These are phyloP conservation scores for Spathaspora sp. DNA, from an alignment of 1,139 yeast species.

Conservation along the genomic window DNA sequence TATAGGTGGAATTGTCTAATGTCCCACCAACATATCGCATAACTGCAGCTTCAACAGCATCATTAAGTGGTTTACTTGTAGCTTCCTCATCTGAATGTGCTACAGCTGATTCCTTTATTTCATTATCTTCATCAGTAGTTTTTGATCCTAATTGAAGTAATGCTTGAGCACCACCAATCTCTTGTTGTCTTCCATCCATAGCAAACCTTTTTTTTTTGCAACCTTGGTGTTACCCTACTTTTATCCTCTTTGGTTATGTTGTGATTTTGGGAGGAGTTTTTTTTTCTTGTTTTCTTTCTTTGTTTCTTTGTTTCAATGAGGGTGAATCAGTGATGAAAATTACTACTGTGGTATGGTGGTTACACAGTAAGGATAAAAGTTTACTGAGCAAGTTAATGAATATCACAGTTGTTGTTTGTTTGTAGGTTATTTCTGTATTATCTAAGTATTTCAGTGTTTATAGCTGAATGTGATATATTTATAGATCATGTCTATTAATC, in stretches of 20 bases:
- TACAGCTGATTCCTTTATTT: neutral
- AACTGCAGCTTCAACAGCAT: slow-evolving; percentile 73
- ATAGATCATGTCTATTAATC: too few species aligned
- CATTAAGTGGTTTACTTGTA: slow-evolving; percentile 23
- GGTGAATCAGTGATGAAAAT: neutral
- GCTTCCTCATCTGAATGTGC: slow-evolving; percentile 9
- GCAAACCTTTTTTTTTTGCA: neutral
- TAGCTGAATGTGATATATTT: too few species aligned
- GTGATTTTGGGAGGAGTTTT: neutral
- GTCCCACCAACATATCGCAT: slow-evolving; percentile 68
- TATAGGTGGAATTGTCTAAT: slow-evolving; percentile 26
- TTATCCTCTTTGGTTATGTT: neutral
- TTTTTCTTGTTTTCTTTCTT: too few species aligned
- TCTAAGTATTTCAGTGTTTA: too few species aligned
- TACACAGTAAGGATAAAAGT: neutral
- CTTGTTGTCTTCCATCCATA: slow-evolving; percentile 31
- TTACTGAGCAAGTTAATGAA: too few species aligned
- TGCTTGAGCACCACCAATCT: slow-evolving; percentile 49
- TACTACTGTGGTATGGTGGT: slow-evolving; percentile 1
- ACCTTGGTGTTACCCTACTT: slow-evolving; percentile 9
- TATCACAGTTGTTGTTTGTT: too few species aligned
- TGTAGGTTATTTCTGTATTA: too few species aligned
- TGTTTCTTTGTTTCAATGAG: too few species aligned
- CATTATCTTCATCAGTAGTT: slow-evolving; percentile 14
- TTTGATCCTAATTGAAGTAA: slow-evolving; percentile 42